Base-by-base conservation (phyloP, 2,329 filamentous ascomycete species). In the Colletotrichum sp. region DNA sequence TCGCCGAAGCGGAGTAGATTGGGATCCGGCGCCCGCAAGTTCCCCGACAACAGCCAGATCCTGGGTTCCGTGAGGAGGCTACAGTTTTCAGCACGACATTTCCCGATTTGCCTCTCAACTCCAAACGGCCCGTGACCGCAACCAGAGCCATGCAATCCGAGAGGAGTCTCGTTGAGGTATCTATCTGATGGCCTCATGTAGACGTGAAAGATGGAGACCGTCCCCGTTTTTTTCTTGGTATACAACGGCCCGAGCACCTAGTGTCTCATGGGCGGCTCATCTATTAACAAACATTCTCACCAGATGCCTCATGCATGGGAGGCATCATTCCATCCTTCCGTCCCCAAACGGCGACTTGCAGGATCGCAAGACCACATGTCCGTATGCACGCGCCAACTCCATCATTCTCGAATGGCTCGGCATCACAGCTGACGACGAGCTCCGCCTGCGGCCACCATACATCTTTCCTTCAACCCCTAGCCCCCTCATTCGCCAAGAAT, bases 401-500 rank as follows among this genome's bases (percentile, higher is more conserved):
- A 34, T 36, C 26, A 28, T 36, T 38, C 55, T 62, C n/a, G 48
- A 38, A 68, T 56, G 61, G 30, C 69, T 56, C 69, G 24, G 61
- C 36, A 62, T 56, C 69, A 26, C 30, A 43, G 62, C 56, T 63
- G 28, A 24, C 61, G 48, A 28, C n/a, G 30, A 43, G 24, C 43
- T 58, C 43, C 34, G 66, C 55, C 28, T 67, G n/a, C 56, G 24
- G 26, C 30, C 56, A 30, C 24, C 66, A 34, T 28, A 43, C 32
- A 24, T 24, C 30, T 24, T 24, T 24, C 43, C 10, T 21, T 21
- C 43, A 21, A 52, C 10, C 32, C 18, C 9, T 24, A 16, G 7
- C 14, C 69, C 30, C 56, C 21, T 69, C 30, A 75, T 61, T 89
- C 88, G 28, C 96, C 96, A 78, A 98, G 86, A 79, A 98, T 92